These are phyloP conservation scores for Boletellus deceptivus DNA, from an alignment of 1,284 basidiomycete genomes.

Conservation along the genomic window DNA sequence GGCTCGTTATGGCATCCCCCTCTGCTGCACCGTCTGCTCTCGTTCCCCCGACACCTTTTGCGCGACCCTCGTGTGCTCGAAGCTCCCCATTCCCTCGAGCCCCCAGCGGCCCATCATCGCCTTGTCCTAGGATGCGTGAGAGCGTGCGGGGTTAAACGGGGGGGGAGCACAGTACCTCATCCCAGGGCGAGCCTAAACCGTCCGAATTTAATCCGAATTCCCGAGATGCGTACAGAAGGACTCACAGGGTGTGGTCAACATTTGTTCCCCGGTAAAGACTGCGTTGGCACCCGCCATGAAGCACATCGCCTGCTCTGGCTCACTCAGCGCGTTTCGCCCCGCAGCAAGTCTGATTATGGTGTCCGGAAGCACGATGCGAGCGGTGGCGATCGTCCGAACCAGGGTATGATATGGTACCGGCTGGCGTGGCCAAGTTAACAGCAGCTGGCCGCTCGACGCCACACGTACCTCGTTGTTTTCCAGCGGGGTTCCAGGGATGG, in stretches of 20 bases:
- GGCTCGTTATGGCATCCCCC: not conserved
- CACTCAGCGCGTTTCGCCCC: constrained; percentile 86
- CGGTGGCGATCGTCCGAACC: constrained; percentile 92
- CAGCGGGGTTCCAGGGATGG: constrained; percentile 72
- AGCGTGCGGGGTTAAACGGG: not conserved
- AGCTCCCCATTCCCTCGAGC: constrained; percentile 86
- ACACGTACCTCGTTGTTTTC: constrained; percentile 64
- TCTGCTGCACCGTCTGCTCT: not conserved
- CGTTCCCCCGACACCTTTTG: constrained; percentile 45
- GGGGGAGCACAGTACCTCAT: constrained; percentile 52
- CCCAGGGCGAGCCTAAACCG: constrained; percentile 75
- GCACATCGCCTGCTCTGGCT: constrained; percentile 95
- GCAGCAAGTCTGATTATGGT: constrained; percentile 97
- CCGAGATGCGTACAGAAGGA: constrained; percentile 19
- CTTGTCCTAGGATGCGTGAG: constrained; percentile 65
- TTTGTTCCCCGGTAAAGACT: constrained; percentile 95
- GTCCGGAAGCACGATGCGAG: constrained; percentile 86
- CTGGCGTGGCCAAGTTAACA: constrained; percentile 40
- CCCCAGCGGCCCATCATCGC: constrained; percentile 94
- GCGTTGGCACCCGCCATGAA: constrained; percentile 99
- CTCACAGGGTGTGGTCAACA: constrained; percentile 95
- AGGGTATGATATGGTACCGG: constrained; percentile 81
- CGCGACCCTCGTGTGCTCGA: constrained; percentile 62
- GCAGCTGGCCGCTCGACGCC: not conserved
- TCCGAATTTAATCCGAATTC: constrained; percentile 5